Evolutionary conservation across 2,329 filamentous ascomycete genomes (phyloP).

Genomic region (Phaeoacremonium minimum): DNA sequence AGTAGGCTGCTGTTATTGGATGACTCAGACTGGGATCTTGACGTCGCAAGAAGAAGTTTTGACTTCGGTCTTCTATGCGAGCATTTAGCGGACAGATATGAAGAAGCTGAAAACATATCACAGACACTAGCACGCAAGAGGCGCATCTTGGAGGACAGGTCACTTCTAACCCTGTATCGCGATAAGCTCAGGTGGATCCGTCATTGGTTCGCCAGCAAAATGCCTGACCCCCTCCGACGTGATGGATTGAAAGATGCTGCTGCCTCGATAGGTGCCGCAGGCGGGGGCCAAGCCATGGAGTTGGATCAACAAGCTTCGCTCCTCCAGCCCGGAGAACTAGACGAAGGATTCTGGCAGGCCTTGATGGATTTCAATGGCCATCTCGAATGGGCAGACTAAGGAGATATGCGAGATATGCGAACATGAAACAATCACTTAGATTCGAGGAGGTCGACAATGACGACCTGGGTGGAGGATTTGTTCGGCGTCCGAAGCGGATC

Average conservation of each 20-base stretch:
- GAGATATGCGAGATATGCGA: background rate
- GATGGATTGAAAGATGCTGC: background rate
- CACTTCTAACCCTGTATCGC: slow-evolving; percentile 22
- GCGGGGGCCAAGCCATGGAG: slow-evolving; percentile 1
- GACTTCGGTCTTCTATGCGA: slow-evolving; percentile 23
- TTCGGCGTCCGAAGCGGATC: too few relatives aligned
- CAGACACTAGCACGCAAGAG: slow-evolving; percentile 8
- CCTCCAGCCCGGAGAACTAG: slow-evolving; percentile 5
- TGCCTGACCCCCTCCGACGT: background rate
- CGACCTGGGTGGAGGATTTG: too few relatives aligned
- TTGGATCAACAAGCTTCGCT: background rate
- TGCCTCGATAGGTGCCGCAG: background rate
- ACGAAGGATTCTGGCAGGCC: slow-evolving; percentile 9
- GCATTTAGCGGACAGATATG: slow-evolving; percentile 22
- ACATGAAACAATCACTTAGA: too few relatives aligned
- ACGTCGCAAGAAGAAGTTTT: slow-evolving; percentile 23
- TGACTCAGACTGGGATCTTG: slow-evolving; percentile 29
- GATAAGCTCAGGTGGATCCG: slow-evolving; percentile 33
- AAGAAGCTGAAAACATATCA: slow-evolving; percentile 20
- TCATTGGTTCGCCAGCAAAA: slow-evolving; percentile 26
- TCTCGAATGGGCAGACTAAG: background rate
- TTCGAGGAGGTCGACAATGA: too few relatives aligned
- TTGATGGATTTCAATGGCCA: slow-evolving; percentile 8
- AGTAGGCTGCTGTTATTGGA: slow-evolving; percentile 29
- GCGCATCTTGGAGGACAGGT: slow-evolving; percentile 19